These are phyloP conservation scores for Solanum lycopersicoides DNA, from an alignment of 257 asterid species.

Conservation along the genomic window DNA sequence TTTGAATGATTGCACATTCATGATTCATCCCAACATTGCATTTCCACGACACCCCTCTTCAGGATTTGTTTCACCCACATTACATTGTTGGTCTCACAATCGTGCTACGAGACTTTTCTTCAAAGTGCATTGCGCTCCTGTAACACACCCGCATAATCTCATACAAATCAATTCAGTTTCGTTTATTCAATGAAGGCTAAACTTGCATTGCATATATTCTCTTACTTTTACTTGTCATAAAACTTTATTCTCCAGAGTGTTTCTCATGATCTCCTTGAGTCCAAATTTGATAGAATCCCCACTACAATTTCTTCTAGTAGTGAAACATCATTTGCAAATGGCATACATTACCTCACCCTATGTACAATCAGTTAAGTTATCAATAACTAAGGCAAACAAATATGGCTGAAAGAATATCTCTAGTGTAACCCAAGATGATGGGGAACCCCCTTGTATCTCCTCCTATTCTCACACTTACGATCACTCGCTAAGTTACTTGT, in stretches of 20 bases:
- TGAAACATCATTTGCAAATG: neutral
- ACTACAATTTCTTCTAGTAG: neutral
- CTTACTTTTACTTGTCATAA: neutral
- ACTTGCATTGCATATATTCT: neutral
- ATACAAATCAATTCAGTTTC: neutral
- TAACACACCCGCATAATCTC: neutral
- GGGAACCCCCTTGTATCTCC: neutral
- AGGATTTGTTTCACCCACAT: neutral
- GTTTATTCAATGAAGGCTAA: neutral
- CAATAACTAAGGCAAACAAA: neutral
- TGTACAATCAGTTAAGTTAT: neutral
- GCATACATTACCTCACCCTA: neutral
- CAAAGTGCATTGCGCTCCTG: neutral
- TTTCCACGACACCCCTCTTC: neutral
- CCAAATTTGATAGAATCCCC: neutral
- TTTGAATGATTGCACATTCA: neutral
- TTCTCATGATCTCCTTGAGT: neutral
- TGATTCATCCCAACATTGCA: neutral
- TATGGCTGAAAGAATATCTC: neutral
- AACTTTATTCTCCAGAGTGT: neutral
- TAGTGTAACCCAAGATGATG: neutral
- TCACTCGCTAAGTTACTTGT: neutral
- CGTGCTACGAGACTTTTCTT: neutral
- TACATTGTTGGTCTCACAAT: neutral
- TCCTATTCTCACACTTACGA: neutral